A percentile compares a stretch with the other conserved stretches of the same genome.
phyloP scores from a whole-genome alignment of 2,329 filamentous ascomycete species.

The Talaromyces sp. region DNA sequence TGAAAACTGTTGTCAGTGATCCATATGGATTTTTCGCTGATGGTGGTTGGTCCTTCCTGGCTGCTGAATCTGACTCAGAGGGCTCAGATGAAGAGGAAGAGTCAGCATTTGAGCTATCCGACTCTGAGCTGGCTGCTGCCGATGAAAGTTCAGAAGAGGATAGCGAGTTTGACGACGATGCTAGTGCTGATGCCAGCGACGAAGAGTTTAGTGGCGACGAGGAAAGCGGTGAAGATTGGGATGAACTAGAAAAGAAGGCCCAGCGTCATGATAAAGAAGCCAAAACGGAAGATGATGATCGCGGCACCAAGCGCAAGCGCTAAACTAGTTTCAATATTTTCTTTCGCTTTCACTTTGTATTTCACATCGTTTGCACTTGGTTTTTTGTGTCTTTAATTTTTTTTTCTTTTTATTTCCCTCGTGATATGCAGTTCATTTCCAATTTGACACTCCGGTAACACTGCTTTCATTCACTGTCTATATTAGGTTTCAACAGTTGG shows the following conservation, averaged over 20 bases:
- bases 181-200: conserved; percentile 72
- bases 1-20: conserved; percentile 96
- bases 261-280: conserved; percentile 64
- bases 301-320: conserved; percentile 74
- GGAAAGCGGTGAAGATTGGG: conserved; percentile 87
- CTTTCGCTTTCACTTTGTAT: background rate
- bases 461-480: no score
- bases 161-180: conserved; percentile 91
- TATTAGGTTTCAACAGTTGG: no score
- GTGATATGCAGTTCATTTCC: background rate
- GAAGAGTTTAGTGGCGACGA: conserved; percentile 61
- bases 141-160: conserved; percentile 86
- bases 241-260: conserved; percentile 88
- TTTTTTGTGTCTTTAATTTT: background rate
- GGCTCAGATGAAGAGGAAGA: conserved; percentile 81
- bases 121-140: conserved; percentile 71
- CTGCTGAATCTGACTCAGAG: conserved; percentile 84
- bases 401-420: background rate
- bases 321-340: conserved; percentile 32
- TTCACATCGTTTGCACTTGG: background rate
- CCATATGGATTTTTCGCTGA: conserved; percentile 94
- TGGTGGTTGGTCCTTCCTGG: conserved; percentile 92
- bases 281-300: conserved; percentile 58
- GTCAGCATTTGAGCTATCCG: conserved; percentile 86
- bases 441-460: background rate